Base-by-base conservation (phyloP, 2,329 filamentous ascomycete species). In the Penicillium sp. region DNA sequence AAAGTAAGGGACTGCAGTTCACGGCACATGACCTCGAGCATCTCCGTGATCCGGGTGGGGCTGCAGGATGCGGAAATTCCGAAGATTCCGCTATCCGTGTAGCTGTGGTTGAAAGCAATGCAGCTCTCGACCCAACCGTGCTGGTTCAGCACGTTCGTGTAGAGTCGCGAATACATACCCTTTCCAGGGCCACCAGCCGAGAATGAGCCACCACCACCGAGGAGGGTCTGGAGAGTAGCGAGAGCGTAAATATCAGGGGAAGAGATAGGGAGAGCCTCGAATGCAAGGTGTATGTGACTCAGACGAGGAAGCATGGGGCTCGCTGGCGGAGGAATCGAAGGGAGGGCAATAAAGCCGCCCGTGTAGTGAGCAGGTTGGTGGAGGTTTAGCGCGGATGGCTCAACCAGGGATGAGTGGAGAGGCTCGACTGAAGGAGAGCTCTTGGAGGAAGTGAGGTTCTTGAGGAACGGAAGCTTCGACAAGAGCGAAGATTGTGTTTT, bases 151-250 rank as follows among this genome's bases (percentile, higher is more conserved):
- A 97, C 93, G 72, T 97, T 96, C 61, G 92, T 97, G 81, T 97
- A 99, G 9, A 99, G 84, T 12, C 94, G 88, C 36, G 90, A 96
- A 81, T 97, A 97, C 94, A 99, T 99, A 73, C 94, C 94, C 80
- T 99, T 99, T 50, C 94, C 94, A 5, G 94, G 94, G 0, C 94
- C 94, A 66, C 94, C 94, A 51, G 94, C 94, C 16, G 90, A 96
- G 79, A 99, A 99, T 53, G 92, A 97, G 25, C 94, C 94, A 46
- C 94, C 94, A 45, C 94, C 94, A 55, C 94, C 94, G 33, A 99
- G 89, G 10, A 99, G 88, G 1, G 91, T 97, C 75, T 97, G 95
- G 1, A 99, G 82, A 0, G 93, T 96, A 7, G 94, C 94, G 42
- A 97, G 86, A 17, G 94, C 92, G 77, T 97, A 99, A 68, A 99